phyloP scores from a whole-genome alignment of 73 alveolate genomes.

The Tetrahymena elliotti region DNA sequence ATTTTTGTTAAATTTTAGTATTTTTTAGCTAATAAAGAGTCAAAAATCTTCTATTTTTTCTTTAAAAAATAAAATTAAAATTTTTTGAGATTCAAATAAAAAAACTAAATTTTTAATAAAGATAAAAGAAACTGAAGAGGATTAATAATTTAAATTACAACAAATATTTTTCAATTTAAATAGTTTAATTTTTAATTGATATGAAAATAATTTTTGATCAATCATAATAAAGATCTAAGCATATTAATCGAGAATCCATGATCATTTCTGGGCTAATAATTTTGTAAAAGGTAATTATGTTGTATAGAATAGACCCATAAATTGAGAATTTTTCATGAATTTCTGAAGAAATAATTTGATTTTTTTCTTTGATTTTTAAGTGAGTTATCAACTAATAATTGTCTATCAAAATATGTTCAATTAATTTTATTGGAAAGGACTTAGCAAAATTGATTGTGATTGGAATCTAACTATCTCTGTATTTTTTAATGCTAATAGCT shows the following conservation, averaged over 20 bases:
- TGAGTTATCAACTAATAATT: neutral
- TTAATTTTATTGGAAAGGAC: neutral
- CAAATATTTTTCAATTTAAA: too few relatives aligned
- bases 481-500: neutral
- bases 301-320: neutral
- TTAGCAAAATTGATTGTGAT: neutral
- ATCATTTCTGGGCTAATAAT: neutral
- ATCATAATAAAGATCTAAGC: neutral
- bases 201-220: too few relatives aligned
- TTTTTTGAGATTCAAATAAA: too few relatives aligned
- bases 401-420: neutral
- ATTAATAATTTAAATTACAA: too few relatives aligned
- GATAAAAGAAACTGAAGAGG: too few relatives aligned
- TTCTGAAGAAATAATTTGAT: neutral
- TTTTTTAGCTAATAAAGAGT: too few relatives aligned
- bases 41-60: too few relatives aligned
- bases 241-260: neutral
- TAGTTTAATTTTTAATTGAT: too few relatives aligned
- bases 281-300: too few relatives aligned
- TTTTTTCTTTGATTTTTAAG: neutral
- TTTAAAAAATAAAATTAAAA: too few relatives aligned
- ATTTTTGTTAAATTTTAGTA: too few relatives aligned
- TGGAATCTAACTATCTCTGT: neutral
- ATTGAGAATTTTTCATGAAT: neutral
- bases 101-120: too few relatives aligned